Evolutionary conservation across 495 filamentous ascomycete species (phyloP).

Genomic region (Daldinia vernicosa): DNA sequence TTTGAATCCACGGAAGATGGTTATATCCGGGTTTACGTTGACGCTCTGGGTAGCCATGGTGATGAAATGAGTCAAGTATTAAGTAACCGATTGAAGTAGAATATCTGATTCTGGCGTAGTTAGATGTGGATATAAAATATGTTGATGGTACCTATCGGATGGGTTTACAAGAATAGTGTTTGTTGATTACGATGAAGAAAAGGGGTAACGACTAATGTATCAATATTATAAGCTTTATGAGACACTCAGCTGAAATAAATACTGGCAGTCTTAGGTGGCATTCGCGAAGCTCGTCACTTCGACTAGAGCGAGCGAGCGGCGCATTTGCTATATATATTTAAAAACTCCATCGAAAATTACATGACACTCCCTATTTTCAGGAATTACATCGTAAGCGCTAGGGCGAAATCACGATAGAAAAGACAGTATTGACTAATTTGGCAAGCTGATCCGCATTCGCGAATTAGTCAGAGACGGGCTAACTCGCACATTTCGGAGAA

Average conservation of each 20-base stretch:
- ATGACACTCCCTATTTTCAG: background rate
- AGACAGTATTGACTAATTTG: background rate
- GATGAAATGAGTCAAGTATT: background rate
- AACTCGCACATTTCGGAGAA: conserved; percentile 26
- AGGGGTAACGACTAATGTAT: background rate
- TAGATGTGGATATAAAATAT: background rate
- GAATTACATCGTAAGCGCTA: conserved; percentile 10
- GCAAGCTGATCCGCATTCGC: background rate
- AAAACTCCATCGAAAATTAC: background rate
- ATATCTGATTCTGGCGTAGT: background rate
- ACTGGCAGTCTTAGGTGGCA: background rate
- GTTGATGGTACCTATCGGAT: background rate
- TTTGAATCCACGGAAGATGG: conserved; percentile 64
- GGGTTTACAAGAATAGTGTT: background rate
- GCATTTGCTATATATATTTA: background rate
- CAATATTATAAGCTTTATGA: background rate
- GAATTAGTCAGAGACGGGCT: conserved; percentile 9
- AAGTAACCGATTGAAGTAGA: background rate
- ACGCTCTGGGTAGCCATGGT: conserved; percentile 23
- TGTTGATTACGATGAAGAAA: background rate
- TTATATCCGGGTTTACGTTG: conserved; percentile 42
- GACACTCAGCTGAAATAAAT: background rate
- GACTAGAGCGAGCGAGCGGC: conserved; percentile 12
- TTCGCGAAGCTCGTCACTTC: background rate
- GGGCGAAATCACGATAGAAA: background rate